These are phyloP conservation scores for Fusarium transvaalense DNA, from an alignment of 2,329 filamentous ascomycete genomes.

Conservation along the genomic window DNA sequence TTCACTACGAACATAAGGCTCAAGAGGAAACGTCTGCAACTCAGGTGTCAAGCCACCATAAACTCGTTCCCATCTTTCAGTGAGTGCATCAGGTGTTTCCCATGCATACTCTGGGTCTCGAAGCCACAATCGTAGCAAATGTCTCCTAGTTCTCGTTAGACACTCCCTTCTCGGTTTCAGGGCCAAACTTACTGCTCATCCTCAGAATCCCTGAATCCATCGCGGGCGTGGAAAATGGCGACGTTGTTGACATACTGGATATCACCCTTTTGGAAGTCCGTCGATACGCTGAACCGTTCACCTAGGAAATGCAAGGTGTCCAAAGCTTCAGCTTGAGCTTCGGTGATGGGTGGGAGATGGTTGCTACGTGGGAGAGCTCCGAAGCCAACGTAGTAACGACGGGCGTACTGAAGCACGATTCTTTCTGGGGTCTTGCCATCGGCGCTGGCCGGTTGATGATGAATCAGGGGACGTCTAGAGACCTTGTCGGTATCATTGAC, in stretches of 20 bases:
- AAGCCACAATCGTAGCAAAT: constrained; percentile 63
- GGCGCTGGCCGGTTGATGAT: constrained; percentile 16
- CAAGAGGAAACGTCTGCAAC: constrained; percentile 24
- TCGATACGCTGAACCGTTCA: constrained; percentile 57
- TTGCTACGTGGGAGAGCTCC: constrained; percentile 59
- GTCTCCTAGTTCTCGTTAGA: constrained; percentile 49
- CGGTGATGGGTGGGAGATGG: constrained; percentile 66
- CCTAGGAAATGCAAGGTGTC: constrained; percentile 63
- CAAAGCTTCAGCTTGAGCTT: constrained; percentile 64
- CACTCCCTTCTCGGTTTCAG: rapidly evolving
- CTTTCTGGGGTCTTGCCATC: background rate
- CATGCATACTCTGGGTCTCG: constrained; percentile 62
- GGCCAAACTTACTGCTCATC: constrained; percentile 24
- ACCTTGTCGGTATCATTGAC: constrained; percentile 11
- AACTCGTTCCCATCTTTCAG: constrained; percentile 27
- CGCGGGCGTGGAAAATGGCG: constrained; percentile 64
- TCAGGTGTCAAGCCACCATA: constrained; percentile 25
- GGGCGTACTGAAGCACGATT: constrained; percentile 28
- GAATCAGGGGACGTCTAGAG: constrained; percentile 15
- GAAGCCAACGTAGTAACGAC: constrained; percentile 38
- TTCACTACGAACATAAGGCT: constrained; percentile 34
- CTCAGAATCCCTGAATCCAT: constrained; percentile 54
- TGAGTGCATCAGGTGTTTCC: constrained; percentile 45
- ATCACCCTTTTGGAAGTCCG: constrained; percentile 62
- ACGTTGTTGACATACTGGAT: constrained; percentile 68